Percentiles rank a stretch among this genome's conserved stretches.
Evolutionary conservation across 148 eudicot genomes (phyloP).

Genomic region (Rhododendron williamsianum): DNA sequence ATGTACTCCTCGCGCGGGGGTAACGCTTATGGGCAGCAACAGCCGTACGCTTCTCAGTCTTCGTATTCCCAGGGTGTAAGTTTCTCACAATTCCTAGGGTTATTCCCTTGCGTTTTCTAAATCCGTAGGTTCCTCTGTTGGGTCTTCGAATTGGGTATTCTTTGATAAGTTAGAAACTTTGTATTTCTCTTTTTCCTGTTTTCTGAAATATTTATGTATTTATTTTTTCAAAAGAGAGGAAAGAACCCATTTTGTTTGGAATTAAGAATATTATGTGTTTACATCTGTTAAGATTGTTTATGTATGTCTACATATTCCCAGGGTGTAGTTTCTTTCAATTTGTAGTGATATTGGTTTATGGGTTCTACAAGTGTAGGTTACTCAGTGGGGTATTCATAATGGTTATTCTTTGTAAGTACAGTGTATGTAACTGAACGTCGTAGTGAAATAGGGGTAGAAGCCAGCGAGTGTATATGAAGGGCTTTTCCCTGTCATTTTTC

Average conservation of each 20-base stretch:
- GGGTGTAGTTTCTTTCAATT: too few species aligned
- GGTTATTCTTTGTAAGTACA: not conserved
- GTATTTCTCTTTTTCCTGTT: too few species aligned
- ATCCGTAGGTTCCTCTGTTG: not conserved
- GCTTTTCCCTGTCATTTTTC: not conserved
- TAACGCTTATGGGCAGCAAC: slow-evolving; percentile 14
- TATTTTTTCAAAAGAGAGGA: too few species aligned
- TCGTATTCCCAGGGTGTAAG: slow-evolving; percentile 16
- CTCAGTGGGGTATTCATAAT: not conserved
- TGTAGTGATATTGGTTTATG: too few species aligned
- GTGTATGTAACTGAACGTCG: not conserved
- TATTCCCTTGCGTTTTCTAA: not conserved
- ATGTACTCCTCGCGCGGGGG: slow-evolving; percentile 17
- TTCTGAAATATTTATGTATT: too few species aligned
- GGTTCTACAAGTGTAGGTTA: not conserved
- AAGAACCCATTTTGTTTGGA: too few species aligned
- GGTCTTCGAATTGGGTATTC: not conserved
- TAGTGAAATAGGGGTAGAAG: not conserved
- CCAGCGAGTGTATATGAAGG: not conserved
- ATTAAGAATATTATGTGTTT: too few species aligned
- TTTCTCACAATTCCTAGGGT: not conserved
- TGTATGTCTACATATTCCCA: too few species aligned
- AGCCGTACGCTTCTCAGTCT: slow-evolving; percentile 17
- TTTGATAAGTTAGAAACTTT: not conserved
- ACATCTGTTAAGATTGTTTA: too few species aligned